phyloP scores from a whole-genome alignment of 208 protist genomes.

The Naegleria gruberi region DNA sequence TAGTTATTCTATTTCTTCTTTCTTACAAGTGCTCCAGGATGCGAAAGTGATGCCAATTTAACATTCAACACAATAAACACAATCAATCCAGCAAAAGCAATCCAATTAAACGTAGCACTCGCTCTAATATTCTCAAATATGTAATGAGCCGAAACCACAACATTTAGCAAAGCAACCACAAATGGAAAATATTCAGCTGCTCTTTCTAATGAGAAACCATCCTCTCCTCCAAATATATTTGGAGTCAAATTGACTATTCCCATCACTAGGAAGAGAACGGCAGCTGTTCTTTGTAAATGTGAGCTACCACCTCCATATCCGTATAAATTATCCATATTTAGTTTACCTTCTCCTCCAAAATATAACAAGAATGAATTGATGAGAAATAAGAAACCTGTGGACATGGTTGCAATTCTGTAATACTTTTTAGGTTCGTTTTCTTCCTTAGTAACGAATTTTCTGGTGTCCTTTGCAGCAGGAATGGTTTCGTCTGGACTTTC shows the following conservation, averaged over 20 bases:
- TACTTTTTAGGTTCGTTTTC: not conserved
- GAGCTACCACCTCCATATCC: not conserved
- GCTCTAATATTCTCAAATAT: not conserved
- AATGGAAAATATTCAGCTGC: not conserved
- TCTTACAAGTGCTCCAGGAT: not conserved
- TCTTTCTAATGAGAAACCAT: not conserved
- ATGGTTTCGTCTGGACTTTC: too few species aligned
- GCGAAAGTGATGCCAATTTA: not conserved
- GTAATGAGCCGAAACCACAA: not conserved
- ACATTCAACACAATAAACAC: not conserved
- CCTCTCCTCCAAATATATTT: not conserved
- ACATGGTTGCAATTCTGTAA: not conserved
- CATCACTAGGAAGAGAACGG: not conserved
- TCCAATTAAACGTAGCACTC: not conserved
- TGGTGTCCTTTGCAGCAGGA: too few species aligned
- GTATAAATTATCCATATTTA: not conserved
- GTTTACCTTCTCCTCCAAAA: not conserved
- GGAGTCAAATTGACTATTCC: not conserved
- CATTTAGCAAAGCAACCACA: not conserved
- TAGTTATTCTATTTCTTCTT: too few species aligned
- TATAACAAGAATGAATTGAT: not conserved
- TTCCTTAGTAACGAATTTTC: not conserved
- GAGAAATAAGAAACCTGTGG: not conserved
- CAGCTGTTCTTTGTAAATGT: not conserved
- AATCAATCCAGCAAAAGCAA: not conserved